A percentile compares a stretch with the other conserved stretches of the same genome.
These are phyloP conservation scores for Penicillium vulpinum DNA, from an alignment of 2,329 filamentous ascomycete genomes.

Conservation along the genomic window DNA sequence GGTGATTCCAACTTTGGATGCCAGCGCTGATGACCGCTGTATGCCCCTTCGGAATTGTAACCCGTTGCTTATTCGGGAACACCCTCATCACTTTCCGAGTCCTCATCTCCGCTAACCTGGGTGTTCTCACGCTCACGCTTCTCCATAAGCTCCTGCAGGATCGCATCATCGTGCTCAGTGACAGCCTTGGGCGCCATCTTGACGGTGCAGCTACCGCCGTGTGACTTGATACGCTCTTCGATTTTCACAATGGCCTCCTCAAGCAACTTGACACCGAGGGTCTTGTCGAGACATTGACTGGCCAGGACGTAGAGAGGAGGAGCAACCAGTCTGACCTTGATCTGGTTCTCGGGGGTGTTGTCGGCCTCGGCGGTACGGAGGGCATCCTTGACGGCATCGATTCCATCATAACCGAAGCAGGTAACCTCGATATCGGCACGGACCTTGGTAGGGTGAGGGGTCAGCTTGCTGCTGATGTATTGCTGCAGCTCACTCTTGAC, in stretches of 20 bases:
- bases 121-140: conserved; percentile 97
- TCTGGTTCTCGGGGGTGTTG: conserved; percentile 88
- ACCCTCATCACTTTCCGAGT: conserved; percentile 93
- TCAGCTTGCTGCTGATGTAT: conserved; percentile 96
- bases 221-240: conserved; percentile 71
- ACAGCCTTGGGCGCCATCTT: conserved; percentile 99
- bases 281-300: conserved; percentile 93
- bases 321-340: conserved; percentile 98
- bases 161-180: conserved; percentile 96
- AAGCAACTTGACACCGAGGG: conserved; percentile 75
- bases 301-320: conserved; percentile 96
- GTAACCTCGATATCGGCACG: conserved; percentile 96
- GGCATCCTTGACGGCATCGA: conserved; percentile 94
- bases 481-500: conserved; percentile 87
- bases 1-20: conserved; percentile 15
- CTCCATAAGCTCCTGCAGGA: conserved; percentile 97
- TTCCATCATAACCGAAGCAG: conserved; percentile 94
- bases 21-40: conserved; percentile 19
- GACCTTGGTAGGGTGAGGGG: conserved; percentile 97
- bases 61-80: conserved; percentile 52
- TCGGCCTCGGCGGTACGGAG: conserved; percentile 86
- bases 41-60: conserved; percentile 12
- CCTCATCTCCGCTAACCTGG: conserved; percentile 95
- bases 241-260: conserved; percentile 91
- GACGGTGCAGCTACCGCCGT: conserved; percentile 78